Conservation (phyloP, 768 basidiomycete genomes). For the Fibroporia radiculosa region DNA sequence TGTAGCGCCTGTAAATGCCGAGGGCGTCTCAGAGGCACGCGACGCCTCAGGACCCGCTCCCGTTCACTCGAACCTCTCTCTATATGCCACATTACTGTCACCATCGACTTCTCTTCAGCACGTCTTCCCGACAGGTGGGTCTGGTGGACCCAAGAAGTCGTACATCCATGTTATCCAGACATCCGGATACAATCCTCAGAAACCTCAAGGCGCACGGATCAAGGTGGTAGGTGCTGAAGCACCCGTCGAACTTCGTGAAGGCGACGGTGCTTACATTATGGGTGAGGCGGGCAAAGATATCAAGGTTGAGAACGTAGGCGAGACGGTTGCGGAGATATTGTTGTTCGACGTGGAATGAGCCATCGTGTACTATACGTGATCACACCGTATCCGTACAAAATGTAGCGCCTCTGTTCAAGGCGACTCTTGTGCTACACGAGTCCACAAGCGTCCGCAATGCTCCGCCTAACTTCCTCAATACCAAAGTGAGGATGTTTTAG, state of each 20-base stretch:
- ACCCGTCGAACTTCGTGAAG: conserved; percentile 62
- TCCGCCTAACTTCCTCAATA: conserved; percentile 46
- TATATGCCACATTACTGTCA: conserved; percentile 73
- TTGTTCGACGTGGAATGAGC: conserved; percentile 54
- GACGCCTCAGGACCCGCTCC: conserved; percentile 79
- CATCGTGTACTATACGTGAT: no score
- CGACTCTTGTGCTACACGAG: conserved; percentile 10
- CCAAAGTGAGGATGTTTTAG: conserved; percentile 45
- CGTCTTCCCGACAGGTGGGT: conserved; percentile 27
- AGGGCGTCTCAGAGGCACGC: conserved; percentile 52
- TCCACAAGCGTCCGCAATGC: conserved; percentile 54
- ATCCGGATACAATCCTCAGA: conserved; percentile 64
- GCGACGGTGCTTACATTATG: conserved; percentile 77
- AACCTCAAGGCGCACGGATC: conserved; percentile 50
- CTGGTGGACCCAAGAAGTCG: conserved; percentile 39
- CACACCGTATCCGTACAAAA: no score
- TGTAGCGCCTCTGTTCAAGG: no score
- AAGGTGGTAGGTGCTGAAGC: conserved; percentile 36
- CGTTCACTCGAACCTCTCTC: conserved; percentile 55
- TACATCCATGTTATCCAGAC: conserved; percentile 86
- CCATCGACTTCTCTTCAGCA: conserved; percentile 46
- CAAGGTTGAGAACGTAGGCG: conserved; percentile 57
- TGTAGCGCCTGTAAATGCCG: conserved; percentile 62
- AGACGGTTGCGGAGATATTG: conserved; percentile 61
- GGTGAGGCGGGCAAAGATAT: conserved; percentile 38